Base-by-base conservation (phyloP, 768 basidiomycete species). In the Lentinula raphanica region DNA sequence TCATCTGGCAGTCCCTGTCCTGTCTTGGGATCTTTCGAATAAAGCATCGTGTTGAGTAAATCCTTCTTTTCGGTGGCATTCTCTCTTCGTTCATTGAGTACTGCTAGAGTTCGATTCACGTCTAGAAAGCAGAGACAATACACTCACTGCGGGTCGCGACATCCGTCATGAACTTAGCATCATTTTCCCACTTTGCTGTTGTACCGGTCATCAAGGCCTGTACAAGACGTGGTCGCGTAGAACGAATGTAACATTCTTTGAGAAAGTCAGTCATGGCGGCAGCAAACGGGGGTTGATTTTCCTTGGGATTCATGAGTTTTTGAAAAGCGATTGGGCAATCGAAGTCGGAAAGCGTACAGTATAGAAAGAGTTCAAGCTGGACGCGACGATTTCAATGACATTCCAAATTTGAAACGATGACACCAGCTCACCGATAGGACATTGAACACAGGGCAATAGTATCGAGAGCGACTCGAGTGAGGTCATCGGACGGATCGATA, bases 301-400 rank as follows among this genome's bases (percentile, higher is more conserved):
- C 70, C 70, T 76, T 31, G 3, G 13, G 32, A 27, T 5, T 6
- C 27, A 35, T 54, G 8, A 3, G 29, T 48, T 39, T 60, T 44
- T 29, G 15, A 25, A 27, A 19, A 9, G 17, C 19, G n/a, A 17
- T 6, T 19, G 3, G 49, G 21, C 13, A 2, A 23, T 54, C 67
- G 15, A 44, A 53, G 5, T 49, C 8, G 15, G 40, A n/a, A n/a
- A n/a, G 27, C 59, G 9, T 27, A 74, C 75, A 50, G 64, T 67
- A 58, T 80, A 79, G 65, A 78, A 79, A 1, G 77, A 78, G 63
- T 81, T 81, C 45, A 80, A 60, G 7, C 78, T 76, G 21, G n/a
- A n/a, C 38, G 48, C 15, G 31, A 53, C 50, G 49, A 42, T 19
- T 23, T 60, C 13, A 55, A 44, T 23, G 38, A 56, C 42, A 23